Evolutionary conservation across 1,284 basidiomycete genomes (phyloP), one percentile per base, ranked within the genome.

Genomic region (Ceratobasidium sp.): DNA sequence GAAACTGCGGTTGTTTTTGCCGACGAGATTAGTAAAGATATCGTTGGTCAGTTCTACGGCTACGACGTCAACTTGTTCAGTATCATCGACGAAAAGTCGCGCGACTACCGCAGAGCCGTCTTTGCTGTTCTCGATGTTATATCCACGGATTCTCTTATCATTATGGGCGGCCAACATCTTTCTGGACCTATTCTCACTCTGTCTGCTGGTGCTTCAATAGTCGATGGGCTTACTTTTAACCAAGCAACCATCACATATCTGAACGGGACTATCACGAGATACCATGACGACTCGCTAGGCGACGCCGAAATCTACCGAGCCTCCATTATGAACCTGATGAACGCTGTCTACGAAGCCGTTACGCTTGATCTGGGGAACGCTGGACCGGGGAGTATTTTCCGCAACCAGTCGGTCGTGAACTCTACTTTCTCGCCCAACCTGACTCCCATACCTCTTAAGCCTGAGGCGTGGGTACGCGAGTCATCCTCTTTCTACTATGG

Each of bases 121-220:
- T 72, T 72, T 41, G 69, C 17, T 5, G 47, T 72, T 31, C 24
- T 72, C 1, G 69, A 72, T 27, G 31, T 62, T n/a, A 72, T 72
- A 22, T 60, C 69, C n/a, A 62, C 56, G 19, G 69, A 72, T 27
- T 60, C 69, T 22, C 57, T 72, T 19, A 31, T 33, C 29, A 72
- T 72, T 31, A 22, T 72, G 29, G 45, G 41, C 9, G 57, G 57
- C 47, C n/a, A 41, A 27, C 19, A 60, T 51, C 22, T 47, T 11
- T 15, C 50, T 5, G 5, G 29, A 14, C 51, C 53, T 1, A 24
- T 59, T 9, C 47, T 72, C 31, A 31, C 69, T 36, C n/a, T 72
- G 4, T 60, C 45, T 31, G 53, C 47, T 8, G 22, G 69, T 29
- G n/a, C n/a, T n/a, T 57, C 44, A 57, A 47, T 33, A 15, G 19